A percentile compares a stretch with the other conserved stretches of the same genome.
Conservation (phyloP, 352 stramenopile species). For the Phytopythium vexans region DNA sequence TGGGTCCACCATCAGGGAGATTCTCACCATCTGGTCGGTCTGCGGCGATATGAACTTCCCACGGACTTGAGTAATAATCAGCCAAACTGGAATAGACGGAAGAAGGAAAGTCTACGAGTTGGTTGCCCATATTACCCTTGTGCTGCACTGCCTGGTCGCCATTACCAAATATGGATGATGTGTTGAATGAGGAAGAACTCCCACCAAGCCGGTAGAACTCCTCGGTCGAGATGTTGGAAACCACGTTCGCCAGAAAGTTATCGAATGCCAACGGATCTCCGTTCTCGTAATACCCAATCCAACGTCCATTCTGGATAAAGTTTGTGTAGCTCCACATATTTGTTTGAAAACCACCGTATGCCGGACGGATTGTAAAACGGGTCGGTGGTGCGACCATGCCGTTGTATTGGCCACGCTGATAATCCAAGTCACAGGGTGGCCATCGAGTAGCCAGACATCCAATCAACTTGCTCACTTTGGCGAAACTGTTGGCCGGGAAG, state of each 20-base stretch:
- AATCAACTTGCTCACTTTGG: constrained; percentile 23
- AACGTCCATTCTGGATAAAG: background rate
- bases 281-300: constrained; percentile 7
- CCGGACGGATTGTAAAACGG: constrained; percentile 5
- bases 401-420: constrained; percentile 7
- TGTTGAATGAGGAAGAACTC: constrained; percentile 6
- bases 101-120: background rate
- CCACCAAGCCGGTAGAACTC: constrained; percentile 8
- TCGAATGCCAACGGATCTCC: constrained; percentile 5
- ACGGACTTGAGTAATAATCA: background rate
- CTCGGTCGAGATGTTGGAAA: background rate
- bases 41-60: background rate
- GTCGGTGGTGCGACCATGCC: background rate
- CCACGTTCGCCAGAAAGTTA: constrained; percentile 11
- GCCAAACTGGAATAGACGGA: no score
- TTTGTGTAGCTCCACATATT: background rate
- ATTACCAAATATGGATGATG: background rate
- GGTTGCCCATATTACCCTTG: background rate
- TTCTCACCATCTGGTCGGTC: background rate
- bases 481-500: constrained; percentile 26
- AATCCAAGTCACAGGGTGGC: constrained; percentile 15
- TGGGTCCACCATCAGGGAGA: background rate
- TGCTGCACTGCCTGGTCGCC: no score
- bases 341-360: constrained; percentile 5
- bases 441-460: constrained; percentile 18